phyloP scores from a whole-genome alignment of 768 basidiomycete genomes.

The Rhodocollybia butyracea region DNA sequence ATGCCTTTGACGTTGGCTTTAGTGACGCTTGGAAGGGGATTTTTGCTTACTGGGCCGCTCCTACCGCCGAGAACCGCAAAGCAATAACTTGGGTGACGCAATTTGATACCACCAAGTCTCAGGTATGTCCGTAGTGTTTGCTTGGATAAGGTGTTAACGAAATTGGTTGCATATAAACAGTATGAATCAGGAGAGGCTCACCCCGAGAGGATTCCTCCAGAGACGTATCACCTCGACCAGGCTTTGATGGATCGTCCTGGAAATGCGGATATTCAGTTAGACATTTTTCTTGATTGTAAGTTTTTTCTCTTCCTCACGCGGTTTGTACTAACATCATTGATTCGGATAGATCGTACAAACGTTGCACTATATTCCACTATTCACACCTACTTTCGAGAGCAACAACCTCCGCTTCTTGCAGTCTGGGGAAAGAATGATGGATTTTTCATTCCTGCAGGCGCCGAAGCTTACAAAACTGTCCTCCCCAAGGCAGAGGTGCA shows the following conservation, averaged over 20 bases:
- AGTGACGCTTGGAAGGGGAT: conserved; percentile 37
- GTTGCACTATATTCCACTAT: conserved; percentile 39
- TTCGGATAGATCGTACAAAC: conserved; percentile 33
- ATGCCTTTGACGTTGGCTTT: conserved; percentile 44
- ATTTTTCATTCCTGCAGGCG: conserved; percentile 41
- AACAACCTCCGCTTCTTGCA: conserved; percentile 38
- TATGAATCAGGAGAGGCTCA: conserved; percentile 33
- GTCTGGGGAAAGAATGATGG: conserved; percentile 47
- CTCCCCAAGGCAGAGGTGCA: conserved; percentile 33
- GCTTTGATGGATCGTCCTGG: conserved; percentile 35
- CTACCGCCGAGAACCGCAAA: conserved; percentile 22
- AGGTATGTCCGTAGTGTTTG: conserved; percentile 13
- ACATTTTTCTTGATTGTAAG: conserved; percentile 32
- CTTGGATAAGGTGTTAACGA: neutral
- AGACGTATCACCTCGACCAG: conserved; percentile 41
- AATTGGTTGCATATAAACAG: conserved; percentile 15
- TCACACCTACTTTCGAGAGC: conserved; percentile 38
- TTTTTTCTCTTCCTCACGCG: neutral
- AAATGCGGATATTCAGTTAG: conserved; percentile 39
- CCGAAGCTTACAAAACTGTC: conserved; percentile 39
- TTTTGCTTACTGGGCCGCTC: conserved; percentile 28
- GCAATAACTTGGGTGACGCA: conserved; percentile 18
- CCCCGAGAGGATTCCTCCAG: conserved; percentile 32
- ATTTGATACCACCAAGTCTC: conserved; percentile 31
- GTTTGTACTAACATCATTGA: neutral